phyloP scores from a whole-genome alignment of 176 grass and related monocot genomes.

The Avena sativa region DNA sequence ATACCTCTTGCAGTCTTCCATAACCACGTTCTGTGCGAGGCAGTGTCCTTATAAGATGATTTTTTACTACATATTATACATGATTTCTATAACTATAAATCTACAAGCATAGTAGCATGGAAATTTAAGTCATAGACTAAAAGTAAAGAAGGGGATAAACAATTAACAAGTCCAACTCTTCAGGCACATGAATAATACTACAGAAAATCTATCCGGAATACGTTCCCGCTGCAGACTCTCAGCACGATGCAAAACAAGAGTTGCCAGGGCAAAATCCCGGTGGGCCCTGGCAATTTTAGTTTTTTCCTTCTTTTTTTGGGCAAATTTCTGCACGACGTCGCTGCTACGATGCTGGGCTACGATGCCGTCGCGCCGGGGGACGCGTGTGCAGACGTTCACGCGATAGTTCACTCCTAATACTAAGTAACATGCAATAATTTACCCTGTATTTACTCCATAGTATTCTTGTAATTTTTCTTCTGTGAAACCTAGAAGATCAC shows the following conservation, averaged over 20 bases:
- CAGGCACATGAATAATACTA: conserved; percentile 26
- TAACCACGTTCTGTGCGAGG: conserved; percentile 75
- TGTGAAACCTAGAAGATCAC: conserved; percentile 79
- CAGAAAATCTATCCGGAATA: not conserved
- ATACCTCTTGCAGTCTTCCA: conserved; percentile 95
- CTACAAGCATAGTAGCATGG: not conserved
- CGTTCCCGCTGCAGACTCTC: too few relatives aligned
- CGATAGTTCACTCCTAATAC: not conserved
- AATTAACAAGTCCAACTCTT: conserved; percentile 16
- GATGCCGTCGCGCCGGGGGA: too few relatives aligned
- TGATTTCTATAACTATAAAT: conserved; percentile 26
- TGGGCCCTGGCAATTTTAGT: too few relatives aligned
- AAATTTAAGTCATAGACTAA: conserved; percentile 1
- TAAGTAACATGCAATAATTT: conserved; percentile 30
- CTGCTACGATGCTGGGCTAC: too few relatives aligned
- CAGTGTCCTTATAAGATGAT: not conserved
- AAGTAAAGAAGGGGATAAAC: not conserved
- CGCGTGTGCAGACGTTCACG: too few relatives aligned
- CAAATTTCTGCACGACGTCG: too few relatives aligned
- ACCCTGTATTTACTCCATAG: conserved; percentile 95
- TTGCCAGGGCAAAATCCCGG: too few relatives aligned
- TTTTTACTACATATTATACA: not conserved
- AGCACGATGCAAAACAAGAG: too few relatives aligned
- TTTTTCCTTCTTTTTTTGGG: too few relatives aligned
- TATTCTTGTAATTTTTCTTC: conserved; percentile 77